These are phyloP conservation scores for Diutina catenulata DNA, from an alignment of 1,139 yeast genomes.

Conservation along the genomic window DNA sequence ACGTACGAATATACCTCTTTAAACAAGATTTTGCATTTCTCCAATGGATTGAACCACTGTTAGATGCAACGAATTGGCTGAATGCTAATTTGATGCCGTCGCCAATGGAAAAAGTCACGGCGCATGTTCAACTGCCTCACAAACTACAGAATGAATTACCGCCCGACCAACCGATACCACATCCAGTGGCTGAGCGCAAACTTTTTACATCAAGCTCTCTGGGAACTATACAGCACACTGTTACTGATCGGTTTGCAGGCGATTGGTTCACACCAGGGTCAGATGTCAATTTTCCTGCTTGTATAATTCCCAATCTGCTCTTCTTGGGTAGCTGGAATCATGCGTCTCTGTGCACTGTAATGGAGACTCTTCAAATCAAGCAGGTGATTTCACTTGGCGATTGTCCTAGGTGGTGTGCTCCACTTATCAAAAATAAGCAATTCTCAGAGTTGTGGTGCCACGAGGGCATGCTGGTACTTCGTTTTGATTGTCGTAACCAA, in stretches of 20 bases:
- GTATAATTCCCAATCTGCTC: slow-evolving; percentile 16
- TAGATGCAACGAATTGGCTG: slow-evolving; percentile 13
- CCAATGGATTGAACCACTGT: slow-evolving; percentile 21
- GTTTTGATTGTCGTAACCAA: slow-evolving; percentile 7
- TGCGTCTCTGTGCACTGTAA: not conserved
- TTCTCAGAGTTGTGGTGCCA: slow-evolving; percentile 16
- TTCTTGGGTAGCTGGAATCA: slow-evolving; percentile 17
- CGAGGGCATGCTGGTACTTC: slow-evolving; percentile 14
- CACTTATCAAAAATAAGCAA: slow-evolving; percentile 14
- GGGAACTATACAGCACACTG: too few relatives aligned
- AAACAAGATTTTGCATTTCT: slow-evolving; percentile 22
- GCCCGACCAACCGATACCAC: not conserved
- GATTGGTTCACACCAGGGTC: slow-evolving; percentile 25
- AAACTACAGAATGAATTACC: slow-evolving; percentile 1
- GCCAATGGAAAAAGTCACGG: slow-evolving; percentile 5
- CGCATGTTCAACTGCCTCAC: slow-evolving; percentile 7
- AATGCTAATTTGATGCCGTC: slow-evolving; percentile 8
- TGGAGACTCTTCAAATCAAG: not conserved
- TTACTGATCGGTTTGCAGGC: too few relatives aligned
- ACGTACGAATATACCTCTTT: slow-evolving; percentile 20
- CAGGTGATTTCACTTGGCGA: slow-evolving; percentile 3
- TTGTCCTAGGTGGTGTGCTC: slow-evolving; percentile 15
- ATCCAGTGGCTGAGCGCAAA: not conserved
- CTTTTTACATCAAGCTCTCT: too few relatives aligned
- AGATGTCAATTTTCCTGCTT: slow-evolving; percentile 30